Percentiles rank a stretch among this genome's conserved stretches.
These are phyloP conservation scores for Lipomyces yamanashiensis DNA, from an alignment of 805 yeast genomes.

Conservation along the genomic window DNA sequence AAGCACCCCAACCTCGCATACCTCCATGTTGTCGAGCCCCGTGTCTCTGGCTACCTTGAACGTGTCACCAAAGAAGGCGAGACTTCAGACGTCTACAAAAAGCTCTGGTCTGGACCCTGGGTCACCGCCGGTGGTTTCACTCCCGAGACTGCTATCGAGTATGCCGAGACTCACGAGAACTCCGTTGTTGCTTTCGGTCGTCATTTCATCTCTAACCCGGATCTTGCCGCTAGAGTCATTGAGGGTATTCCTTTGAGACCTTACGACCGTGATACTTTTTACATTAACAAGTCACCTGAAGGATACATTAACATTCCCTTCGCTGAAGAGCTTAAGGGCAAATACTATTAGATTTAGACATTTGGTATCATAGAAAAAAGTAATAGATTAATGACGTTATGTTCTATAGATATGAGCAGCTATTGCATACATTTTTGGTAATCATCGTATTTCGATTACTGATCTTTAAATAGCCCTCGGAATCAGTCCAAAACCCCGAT, in stretches of 20 bases:
- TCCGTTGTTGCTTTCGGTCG: slow-evolving; percentile 53
- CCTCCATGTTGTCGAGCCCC: slow-evolving; percentile 54
- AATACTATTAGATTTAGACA: slow-evolving; percentile 13
- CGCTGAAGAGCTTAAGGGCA: slow-evolving; percentile 24
- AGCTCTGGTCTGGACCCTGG: slow-evolving; percentile 29
- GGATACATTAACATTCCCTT: slow-evolving; percentile 19
- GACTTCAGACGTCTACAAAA: slow-evolving; percentile 9
- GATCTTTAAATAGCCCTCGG: too few relatives aligned
- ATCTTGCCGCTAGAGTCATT: slow-evolving; percentile 53
- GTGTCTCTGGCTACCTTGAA: slow-evolving; percentile 44
- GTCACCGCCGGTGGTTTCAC: slow-evolving; percentile 38
- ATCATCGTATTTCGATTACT: too few relatives aligned
- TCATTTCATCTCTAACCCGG: slow-evolving; percentile 60
- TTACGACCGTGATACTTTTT: slow-evolving; percentile 58
- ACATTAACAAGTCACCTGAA: slow-evolving; percentile 36
- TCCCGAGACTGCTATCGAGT: slow-evolving; percentile 22
- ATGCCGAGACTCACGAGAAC: slow-evolving; percentile 12
- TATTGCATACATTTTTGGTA: background rate
- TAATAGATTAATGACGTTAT: background rate
- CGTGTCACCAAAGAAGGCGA: background rate
- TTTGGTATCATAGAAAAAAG: background rate
- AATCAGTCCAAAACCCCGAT: too few relatives aligned
- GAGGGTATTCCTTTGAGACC: slow-evolving; percentile 49
- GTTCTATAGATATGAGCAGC: background rate
- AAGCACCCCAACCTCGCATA: slow-evolving; percentile 49